Evolutionary conservation across 2,329 filamentous ascomycete species (phyloP).

Genomic region (Fusarium buharicum): DNA sequence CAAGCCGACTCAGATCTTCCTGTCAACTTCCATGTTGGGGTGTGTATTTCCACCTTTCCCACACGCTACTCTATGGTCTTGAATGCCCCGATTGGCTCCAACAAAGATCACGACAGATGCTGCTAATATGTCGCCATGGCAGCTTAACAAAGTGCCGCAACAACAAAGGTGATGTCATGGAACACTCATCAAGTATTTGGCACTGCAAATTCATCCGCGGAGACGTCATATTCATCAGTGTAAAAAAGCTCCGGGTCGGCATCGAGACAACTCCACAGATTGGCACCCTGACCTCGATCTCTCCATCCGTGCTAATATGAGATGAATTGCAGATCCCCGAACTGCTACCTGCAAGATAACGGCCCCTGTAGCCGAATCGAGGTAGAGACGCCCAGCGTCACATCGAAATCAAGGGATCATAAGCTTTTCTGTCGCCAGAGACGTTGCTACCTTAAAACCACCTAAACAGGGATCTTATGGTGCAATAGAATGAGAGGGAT

Average conservation of each 20-base stretch:
- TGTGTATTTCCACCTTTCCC: neutral
- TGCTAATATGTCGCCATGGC: constrained; percentile 29
- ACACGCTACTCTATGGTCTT: neutral
- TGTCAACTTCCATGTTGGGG: no score
- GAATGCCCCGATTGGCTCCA: constrained; percentile 7
- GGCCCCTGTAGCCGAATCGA: accelerated
- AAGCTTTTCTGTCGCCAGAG: neutral
- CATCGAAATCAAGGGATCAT: constrained; percentile 5
- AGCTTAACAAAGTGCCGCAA: neutral
- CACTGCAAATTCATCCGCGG: neutral
- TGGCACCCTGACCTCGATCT: neutral
- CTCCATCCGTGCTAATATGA: neutral
- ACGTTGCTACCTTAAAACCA: neutral
- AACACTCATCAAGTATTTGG: accelerated
- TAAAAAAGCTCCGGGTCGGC: neutral
- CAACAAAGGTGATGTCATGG: constrained; percentile 14
- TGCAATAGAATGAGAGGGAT: constrained; percentile 9
- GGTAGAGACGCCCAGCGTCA: neutral
- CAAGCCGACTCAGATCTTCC: no score
- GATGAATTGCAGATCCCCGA: neutral
- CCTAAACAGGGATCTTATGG: constrained; percentile 22
- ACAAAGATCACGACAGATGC: constrained; percentile 16
- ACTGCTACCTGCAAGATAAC: neutral
- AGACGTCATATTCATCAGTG: neutral
- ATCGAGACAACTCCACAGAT: neutral